Conservation (phyloP, 2,329 filamentous ascomycete species). For the Talaromyces sp. region DNA sequence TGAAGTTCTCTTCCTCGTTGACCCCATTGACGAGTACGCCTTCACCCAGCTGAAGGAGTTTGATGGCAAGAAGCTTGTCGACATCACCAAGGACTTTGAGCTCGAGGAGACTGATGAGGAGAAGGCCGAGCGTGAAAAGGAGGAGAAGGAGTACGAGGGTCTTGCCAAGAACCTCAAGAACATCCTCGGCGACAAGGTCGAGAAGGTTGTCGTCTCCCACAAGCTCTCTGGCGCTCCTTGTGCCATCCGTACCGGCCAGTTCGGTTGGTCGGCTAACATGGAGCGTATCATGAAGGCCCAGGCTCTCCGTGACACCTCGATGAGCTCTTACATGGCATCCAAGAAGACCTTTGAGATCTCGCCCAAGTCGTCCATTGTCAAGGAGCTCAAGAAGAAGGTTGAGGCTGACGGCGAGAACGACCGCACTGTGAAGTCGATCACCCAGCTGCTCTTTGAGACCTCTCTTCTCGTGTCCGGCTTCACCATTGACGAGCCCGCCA, state of each 20-base stretch:
- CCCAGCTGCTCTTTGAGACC: constrained; percentile 97
- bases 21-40: constrained; percentile 99
- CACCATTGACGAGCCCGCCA: constrained; percentile 97
- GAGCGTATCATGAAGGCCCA: constrained; percentile 99
- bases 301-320: constrained; percentile 98
- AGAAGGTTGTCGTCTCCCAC: constrained; percentile 99
- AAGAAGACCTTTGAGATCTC: constrained; percentile 99
- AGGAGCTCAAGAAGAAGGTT: constrained; percentile 99
- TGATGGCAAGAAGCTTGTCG: constrained; percentile 99
- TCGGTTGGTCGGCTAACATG: constrained; percentile 99
- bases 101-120: constrained; percentile 99
- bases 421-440: constrained; percentile 98
- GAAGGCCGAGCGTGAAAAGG: constrained; percentile 89
- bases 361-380: constrained; percentile 94
- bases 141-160: constrained; percentile 97
- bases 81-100: constrained; percentile 99
- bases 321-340: constrained; percentile 99
- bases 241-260: constrained; percentile 98
- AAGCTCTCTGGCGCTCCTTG: constrained; percentile 93
- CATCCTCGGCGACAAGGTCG: constrained; percentile 97
- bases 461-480: constrained; percentile 97
- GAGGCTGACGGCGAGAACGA: constrained; percentile 96
- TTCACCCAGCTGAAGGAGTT: constrained; percentile 99
- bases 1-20: constrained; percentile 97
- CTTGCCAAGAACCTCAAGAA: constrained; percentile 98